Percentiles rank a stretch among this genome's conserved stretches.
Conservation (phyloP, 345 rosid genomes). For the Fremontodendron californicum region DNA sequence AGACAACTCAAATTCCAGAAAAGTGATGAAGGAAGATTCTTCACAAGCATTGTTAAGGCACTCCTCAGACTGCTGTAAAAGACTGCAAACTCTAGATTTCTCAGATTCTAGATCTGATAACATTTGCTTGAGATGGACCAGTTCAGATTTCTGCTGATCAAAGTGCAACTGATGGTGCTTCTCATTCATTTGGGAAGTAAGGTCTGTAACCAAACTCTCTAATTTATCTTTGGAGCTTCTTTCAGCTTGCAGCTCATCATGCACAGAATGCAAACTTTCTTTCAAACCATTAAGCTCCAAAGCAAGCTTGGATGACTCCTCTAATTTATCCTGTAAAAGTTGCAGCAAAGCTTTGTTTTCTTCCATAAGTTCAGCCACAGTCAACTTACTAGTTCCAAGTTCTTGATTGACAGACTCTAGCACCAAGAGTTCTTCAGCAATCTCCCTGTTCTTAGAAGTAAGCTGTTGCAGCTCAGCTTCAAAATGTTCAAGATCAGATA, state of each 20-base stretch:
- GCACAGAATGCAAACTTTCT: slow-evolving; percentile 34
- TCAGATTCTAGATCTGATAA: slow-evolving; percentile 58
- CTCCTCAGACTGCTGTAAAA: slow-evolving; percentile 49
- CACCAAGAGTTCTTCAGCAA: slow-evolving; percentile 50
- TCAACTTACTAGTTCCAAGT: slow-evolving; percentile 50
- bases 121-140: slow-evolving; percentile 50
- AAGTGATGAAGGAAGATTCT: slow-evolving; percentile 40
- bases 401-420: slow-evolving; percentile 50
- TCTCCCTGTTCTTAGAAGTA: slow-evolving; percentile 45
- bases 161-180: slow-evolving; percentile 47
- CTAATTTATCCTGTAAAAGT: slow-evolving; percentile 50
- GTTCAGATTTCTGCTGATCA: slow-evolving; percentile 51
- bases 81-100: slow-evolving; percentile 40
- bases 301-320: slow-evolving; percentile 44
- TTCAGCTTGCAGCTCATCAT: slow-evolving; percentile 47
- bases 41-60: slow-evolving; percentile 39
- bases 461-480: slow-evolving; percentile 57
- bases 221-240: slow-evolving; percentile 40
- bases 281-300: slow-evolving; percentile 41
- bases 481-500: slow-evolving; percentile 52
- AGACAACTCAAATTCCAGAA: slow-evolving; percentile 56
- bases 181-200: slow-evolving; percentile 49
- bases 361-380: slow-evolving; percentile 46
- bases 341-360: slow-evolving; percentile 50
- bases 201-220: slow-evolving; percentile 42